phyloP scores from a whole-genome alignment of 352 stramenopile genomes.

The Pythium dissotocum region DNA sequence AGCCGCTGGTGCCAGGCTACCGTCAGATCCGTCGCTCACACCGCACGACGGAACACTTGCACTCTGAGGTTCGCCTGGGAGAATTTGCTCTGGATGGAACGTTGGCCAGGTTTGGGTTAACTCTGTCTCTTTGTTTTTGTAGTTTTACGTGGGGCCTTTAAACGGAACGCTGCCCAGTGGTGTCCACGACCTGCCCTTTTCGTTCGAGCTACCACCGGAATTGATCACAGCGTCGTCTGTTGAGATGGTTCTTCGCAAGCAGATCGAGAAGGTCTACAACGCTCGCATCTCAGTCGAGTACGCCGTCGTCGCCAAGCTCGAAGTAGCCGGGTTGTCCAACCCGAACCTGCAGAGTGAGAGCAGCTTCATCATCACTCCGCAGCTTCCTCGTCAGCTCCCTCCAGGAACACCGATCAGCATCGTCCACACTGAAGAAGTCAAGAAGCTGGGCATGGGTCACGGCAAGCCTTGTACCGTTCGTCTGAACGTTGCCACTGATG shows the following conservation, averaged over 20 bases:
- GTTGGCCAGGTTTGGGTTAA: neutral
- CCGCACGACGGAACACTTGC: neutral
- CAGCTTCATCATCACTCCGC: neutral
- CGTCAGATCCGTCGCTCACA: neutral
- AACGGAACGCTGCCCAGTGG: constrained; percentile 1
- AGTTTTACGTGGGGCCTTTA: constrained; percentile 8
- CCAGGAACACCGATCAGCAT: neutral
- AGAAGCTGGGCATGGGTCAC: constrained; percentile 3
- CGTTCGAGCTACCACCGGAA: constrained; percentile 5
- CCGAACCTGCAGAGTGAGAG: neutral
- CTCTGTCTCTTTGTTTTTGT: neutral
- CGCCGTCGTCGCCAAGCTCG: neutral
- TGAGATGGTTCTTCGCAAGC: constrained; percentile 1
- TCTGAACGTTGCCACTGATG: neutral
- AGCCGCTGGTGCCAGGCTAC: neutral
- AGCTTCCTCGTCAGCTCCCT: neutral
- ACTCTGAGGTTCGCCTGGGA: neutral
- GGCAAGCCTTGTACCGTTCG: constrained; percentile 3
- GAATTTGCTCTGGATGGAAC: too few relatives aligned
- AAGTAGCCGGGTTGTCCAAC: constrained; percentile 8
- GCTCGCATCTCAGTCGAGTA: neutral
- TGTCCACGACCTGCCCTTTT: constrained; percentile 3
- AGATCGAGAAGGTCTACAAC: constrained; percentile 2
- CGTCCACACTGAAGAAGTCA: neutral
- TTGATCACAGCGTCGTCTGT: constrained; percentile 4